These are phyloP conservation scores for Komagataella kurtzmanii DNA, from an alignment of 805 yeast species.

Conservation along the genomic window DNA sequence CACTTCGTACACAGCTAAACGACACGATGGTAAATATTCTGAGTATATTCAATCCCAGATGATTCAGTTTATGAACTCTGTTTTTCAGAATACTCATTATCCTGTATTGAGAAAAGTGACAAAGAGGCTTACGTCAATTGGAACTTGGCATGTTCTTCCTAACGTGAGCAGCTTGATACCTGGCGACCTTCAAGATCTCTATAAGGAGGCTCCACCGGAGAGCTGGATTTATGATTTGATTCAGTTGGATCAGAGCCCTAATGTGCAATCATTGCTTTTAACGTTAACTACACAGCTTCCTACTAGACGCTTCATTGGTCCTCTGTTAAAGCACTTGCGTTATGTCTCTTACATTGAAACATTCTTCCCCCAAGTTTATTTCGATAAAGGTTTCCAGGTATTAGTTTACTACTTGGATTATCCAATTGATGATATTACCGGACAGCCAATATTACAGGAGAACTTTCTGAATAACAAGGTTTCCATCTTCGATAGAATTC, in stretches of 20 bases:
- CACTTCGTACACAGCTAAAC: not conserved
- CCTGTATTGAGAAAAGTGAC: slow-evolving; percentile 10
- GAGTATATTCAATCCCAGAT: slow-evolving; percentile 5
- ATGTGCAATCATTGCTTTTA: slow-evolving; percentile 12
- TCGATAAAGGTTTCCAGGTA: slow-evolving; percentile 2
- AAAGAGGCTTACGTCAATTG: slow-evolving; percentile 19
- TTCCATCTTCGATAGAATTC: not conserved
- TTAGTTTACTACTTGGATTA: slow-evolving; percentile 17
- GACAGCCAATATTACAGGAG: slow-evolving; percentile 11
- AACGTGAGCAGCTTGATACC: not conserved
- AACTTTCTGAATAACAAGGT: slow-evolving; percentile 1
- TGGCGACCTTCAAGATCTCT: not conserved
- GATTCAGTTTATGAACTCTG: slow-evolving; percentile 11
- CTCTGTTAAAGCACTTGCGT: slow-evolving; percentile 15
- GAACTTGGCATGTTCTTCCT: slow-evolving; percentile 18
- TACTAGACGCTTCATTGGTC: slow-evolving; percentile 21
- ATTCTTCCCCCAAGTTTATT: slow-evolving; percentile 1
- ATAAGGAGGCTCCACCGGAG: not conserved
- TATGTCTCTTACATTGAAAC: slow-evolving; percentile 9
- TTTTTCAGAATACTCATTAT: slow-evolving; percentile 11
- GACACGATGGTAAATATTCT: not conserved
- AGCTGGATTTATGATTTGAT: not conserved
- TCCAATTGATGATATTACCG: slow-evolving; percentile 29
- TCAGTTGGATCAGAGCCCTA: not conserved
- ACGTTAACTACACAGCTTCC: slow-evolving; percentile 24